A percentile compares a stretch with the other conserved stretches of the same genome.
phyloP scores from a whole-genome alignment of 2,329 filamentous ascomycete species.

The Teratosphaeria gauchensis region DNA sequence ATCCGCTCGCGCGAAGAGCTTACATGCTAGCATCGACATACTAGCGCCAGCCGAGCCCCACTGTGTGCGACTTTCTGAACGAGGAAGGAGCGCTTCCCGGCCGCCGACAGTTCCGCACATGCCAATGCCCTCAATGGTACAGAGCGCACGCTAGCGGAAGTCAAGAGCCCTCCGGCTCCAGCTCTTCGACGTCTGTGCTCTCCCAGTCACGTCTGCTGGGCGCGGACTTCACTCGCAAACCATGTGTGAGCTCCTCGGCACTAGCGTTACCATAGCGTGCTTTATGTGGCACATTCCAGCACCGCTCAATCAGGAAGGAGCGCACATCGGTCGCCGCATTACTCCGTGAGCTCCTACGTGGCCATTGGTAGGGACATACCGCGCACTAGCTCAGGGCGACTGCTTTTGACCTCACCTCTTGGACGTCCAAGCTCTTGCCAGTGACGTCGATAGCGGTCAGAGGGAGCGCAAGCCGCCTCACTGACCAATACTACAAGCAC shows the following conservation, averaged over 20 bases:
- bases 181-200: not conserved
- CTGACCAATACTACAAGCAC: no score
- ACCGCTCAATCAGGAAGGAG: not conserved
- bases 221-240: not conserved
- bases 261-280: not conserved
- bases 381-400: not conserved
- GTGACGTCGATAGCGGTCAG: not conserved
- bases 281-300: not conserved
- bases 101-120: not conserved
- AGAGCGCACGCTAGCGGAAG: not conserved
- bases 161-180: not conserved
- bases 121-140: not conserved
- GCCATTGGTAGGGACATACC: not conserved
- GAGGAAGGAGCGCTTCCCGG: not conserved
- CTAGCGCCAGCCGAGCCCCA: not conserved
- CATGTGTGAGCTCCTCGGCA: not conserved
- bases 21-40: not conserved
- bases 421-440: not conserved
- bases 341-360: not conserved
- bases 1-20: not conserved
- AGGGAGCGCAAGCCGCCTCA: not conserved
- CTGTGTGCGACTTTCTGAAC: not conserved
- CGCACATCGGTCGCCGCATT: not conserved
- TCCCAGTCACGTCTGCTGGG: not conserved
- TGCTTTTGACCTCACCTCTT: not conserved